Evolutionary conservation across 352 stramenopile species (phyloP).

Genomic region (Phytophthora kernoviae): DNA sequence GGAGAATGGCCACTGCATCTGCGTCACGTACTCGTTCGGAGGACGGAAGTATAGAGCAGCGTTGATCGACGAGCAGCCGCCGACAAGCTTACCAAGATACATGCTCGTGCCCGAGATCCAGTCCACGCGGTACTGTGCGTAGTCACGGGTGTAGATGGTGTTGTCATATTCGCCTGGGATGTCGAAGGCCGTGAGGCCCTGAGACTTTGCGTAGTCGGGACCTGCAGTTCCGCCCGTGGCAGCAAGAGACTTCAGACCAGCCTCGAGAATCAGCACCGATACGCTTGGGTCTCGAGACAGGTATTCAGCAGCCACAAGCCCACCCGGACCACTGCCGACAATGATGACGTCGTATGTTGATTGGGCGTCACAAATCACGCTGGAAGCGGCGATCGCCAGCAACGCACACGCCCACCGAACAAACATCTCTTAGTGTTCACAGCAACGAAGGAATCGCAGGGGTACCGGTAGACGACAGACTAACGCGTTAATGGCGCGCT

Average conservation of each 20-base stretch:
- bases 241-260: slow-evolving; percentile 45
- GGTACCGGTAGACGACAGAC: neutral
- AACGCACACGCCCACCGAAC: slow-evolving; percentile 26
- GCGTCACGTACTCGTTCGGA: slow-evolving; percentile 52
- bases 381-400: slow-evolving; percentile 22
- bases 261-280: slow-evolving; percentile 67
- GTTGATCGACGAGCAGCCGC: slow-evolving; percentile 82
- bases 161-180: slow-evolving; percentile 67
- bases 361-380: slow-evolving; percentile 23
- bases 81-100: slow-evolving; percentile 77
- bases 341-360: slow-evolving; percentile 60
- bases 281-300: slow-evolving; percentile 56
- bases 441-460: neutral
- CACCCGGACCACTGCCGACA: slow-evolving; percentile 61
- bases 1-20: slow-evolving; percentile 48
- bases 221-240: slow-evolving; percentile 50
- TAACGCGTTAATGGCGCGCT: neutral
- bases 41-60: slow-evolving; percentile 79
- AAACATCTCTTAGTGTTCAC: slow-evolving; percentile 17
- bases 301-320: slow-evolving; percentile 65
- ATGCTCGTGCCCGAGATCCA: slow-evolving; percentile 42
- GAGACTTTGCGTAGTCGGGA: slow-evolving; percentile 43
- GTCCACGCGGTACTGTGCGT: slow-evolving; percentile 49
- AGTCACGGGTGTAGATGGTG: slow-evolving; percentile 41
- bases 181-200: slow-evolving; percentile 65